Base-by-base conservation (phyloP, 768 basidiomycete species). In the Hericium alpestre region DNA sequence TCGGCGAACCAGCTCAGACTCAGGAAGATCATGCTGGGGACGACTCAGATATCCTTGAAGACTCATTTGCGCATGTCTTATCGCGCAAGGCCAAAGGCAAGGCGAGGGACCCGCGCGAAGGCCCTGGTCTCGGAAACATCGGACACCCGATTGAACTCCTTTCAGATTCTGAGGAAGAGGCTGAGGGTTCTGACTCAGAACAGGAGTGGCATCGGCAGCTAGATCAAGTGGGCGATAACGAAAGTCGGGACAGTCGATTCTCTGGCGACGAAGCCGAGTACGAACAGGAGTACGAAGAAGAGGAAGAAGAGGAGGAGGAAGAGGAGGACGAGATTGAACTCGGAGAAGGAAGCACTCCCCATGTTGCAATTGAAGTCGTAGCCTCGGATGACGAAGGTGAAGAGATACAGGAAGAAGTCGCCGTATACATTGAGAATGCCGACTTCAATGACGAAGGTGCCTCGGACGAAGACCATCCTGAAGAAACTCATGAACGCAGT, bases 71-170 rank as follows among this genome's bases (percentile, higher is more conserved):
- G 15, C 77, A 78, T 52, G 64, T 78, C 40, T 74, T 72, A 58
- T 76, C 74, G 46, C 76, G 79, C 56, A 76, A 77, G 51, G 59
- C 65, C 25, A 58, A 58, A 48, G 84, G 83, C 27, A 86, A 84
- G 65, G 78, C 74, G 51, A 75, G 83, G 53, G 83, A 83, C 63
- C 78, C 79, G 7, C 70, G 79, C 41, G 81, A 83, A 63, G 83
- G 81, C 7, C 77, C 80, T 49, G 80, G 80, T 3, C 71, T 80
- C 22, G 70, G 72, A 22, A 67, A 68, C 71, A 38, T 68, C 67
- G 23, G 69, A 38, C 69, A 76, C 47, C 79, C 79, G 11, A 80
- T 82, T 53, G 76, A 78, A 58, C 58, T 63, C 5, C 72, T 79
- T 32, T 67, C 62, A 43, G 74, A 69, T 50, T 73, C 72, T 12